A percentile compares a stretch with the other conserved stretches of the same genome.
These are phyloP conservation scores for Polygonum aviculare DNA, from an alignment of 148 eudicot species.

Conservation along the genomic window DNA sequence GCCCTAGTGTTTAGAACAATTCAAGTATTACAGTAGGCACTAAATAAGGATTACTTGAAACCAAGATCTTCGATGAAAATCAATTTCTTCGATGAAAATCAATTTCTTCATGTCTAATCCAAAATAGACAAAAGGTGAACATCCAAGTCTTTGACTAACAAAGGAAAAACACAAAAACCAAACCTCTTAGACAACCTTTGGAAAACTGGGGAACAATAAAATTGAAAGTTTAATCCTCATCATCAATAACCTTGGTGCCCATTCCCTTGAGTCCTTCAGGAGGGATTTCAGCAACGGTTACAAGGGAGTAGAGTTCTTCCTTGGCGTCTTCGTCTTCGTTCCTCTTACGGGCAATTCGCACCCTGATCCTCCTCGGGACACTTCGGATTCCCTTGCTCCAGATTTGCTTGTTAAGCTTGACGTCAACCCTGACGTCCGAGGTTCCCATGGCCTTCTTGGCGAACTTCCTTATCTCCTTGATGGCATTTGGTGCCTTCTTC, in stretches of 20 bases:
- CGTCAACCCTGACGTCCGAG: conserved; percentile 53
- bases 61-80: background rate
- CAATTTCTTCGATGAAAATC: background rate
- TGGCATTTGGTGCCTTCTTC: conserved; percentile 68
- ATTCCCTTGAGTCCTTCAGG: conserved; percentile 46
- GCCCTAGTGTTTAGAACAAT: background rate
- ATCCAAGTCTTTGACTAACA: conserved; percentile 2
- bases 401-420: conserved; percentile 51
- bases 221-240: background rate
- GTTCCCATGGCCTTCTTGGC: conserved; percentile 59
- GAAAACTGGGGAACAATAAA: background rate
- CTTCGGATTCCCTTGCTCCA: conserved; percentile 63
- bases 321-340: conserved; percentile 70
- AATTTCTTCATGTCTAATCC: background rate
- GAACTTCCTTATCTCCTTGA: conserved; percentile 58
- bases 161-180: background rate
- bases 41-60: background rate
- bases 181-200: background rate
- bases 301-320: conserved; percentile 68
- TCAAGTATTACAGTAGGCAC: background rate
- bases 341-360: conserved; percentile 46
- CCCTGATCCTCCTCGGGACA: conserved; percentile 51
- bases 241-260: conserved; percentile 48
- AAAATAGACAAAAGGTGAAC: background rate
- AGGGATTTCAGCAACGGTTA: conserved; percentile 60